A percentile compares a stretch with the other conserved stretches of the same genome.
Conservation (phyloP, 1,284 basidiomycete species). For the Apiotrichum akiyoshidainum region DNA sequence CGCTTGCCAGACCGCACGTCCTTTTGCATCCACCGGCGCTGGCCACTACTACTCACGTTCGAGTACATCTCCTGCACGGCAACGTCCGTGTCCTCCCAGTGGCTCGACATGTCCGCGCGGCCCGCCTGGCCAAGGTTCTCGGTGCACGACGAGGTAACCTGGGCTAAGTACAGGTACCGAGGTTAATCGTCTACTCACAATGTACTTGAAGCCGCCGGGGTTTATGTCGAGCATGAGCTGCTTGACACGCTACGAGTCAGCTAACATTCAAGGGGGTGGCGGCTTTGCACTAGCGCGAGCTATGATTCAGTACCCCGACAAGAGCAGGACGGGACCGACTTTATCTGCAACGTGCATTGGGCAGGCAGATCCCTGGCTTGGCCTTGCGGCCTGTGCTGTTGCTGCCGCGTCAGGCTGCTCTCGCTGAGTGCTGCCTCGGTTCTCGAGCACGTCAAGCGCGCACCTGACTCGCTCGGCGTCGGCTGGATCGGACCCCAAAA, state of each 20-base stretch:
- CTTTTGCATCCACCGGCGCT: no score
- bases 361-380: no score
- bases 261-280: neutral
- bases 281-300: neutral
- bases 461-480: no score
- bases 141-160: slow-evolving; percentile 40
- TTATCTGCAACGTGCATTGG: no score
- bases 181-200: slow-evolving; percentile 39
- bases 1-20: no score
- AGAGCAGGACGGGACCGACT: no score
- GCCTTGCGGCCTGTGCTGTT: no score
- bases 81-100: slow-evolving; percentile 47
- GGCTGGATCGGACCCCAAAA: no score
- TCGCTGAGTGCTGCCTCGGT: no score
- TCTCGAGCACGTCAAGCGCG: no score
- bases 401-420: no score
- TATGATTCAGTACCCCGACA: no score
- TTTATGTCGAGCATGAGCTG: slow-evolving; percentile 44
- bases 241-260: slow-evolving; percentile 36
- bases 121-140: slow-evolving; percentile 48
- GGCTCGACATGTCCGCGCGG: slow-evolving; percentile 48
- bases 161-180: neutral
- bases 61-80: slow-evolving; percentile 47
- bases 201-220: slow-evolving; percentile 47
- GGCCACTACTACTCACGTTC: slow-evolving; percentile 30